Evolutionary conservation across 768 basidiomycete genomes (phyloP), one percentile per base, ranked within the genome.

Genomic region (Lactifluus hygrophoroides): DNA sequence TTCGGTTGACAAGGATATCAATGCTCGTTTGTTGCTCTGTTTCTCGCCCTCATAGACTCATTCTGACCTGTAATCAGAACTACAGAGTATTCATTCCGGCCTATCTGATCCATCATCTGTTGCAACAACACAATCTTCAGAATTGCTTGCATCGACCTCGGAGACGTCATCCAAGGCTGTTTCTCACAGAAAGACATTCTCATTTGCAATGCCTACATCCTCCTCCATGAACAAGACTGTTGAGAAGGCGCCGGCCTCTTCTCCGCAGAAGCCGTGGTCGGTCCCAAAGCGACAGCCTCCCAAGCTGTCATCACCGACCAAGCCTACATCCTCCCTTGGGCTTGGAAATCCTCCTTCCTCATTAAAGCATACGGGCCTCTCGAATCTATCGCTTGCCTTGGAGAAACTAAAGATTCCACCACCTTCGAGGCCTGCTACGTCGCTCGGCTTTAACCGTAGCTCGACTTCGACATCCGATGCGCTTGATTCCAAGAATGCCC

Each of bases 381-480:
- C 81, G 5, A 85, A 78, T 5, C 73, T 90, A 14, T 81, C 84
- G 9, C 77, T 76, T 60, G 88, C 88, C 3, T 71, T 90, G 27
- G 83, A 88, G 66, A 86, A 83, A 65, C 74, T 90, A n/a, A 75
- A 77, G 27, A 78, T 80, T 68, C 86, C 83, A 0, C 77, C 83
- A 2, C 87, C 85, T 3, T 76, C 75, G 23, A 69, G 86, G 42
- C 86, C 88, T 1, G 86, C 78, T 54, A 86, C 86, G 2, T 86
- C 82, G 56, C 70, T 88, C 73, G 88, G 85, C 32, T 86, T 88
- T 68, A 78, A 80, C 52, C 65, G 64, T 4, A 49, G 43, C 14
- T 59, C 43, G 10, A 23, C 52, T 16, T 69, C 66, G 35, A 74
- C 75, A 23, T 62, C 62, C 21, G 66, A 67, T 14, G 59, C 52